Evolutionary conservation across 768 basidiomycete genomes (phyloP), one percentile per base, ranked within the genome.

Genomic region (Serendipita vermifera): DNA sequence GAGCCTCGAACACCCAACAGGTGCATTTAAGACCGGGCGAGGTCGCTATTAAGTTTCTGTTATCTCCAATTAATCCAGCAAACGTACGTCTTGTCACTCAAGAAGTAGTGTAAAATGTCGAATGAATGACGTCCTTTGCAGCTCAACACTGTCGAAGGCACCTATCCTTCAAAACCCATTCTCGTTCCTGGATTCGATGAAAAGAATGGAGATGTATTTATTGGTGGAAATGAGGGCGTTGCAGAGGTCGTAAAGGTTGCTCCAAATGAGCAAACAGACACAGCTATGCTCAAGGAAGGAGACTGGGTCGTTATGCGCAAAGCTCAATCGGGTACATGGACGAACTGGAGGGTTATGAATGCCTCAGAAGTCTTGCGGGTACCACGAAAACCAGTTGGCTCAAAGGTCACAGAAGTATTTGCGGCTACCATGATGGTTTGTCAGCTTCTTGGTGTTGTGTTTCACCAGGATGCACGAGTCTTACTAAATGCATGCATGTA

Each of bases 51-150:
- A 75, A 73, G 59, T 79, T 84, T 64, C 70, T 84, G 11, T 74
- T 87, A 20, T 75, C 85, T 3, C 84, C 87, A 6, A 78, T 90
- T 57, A 89, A 90, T 65, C 87, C 87, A 3, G 80, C 87, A 14
- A 88, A 90, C 59, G 66, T 62, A 36, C 57, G 59, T 54, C 53
- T 57, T 20, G 56, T 60, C 4, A 22, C 6, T 26, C 6, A 5
- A 13, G 33, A 60, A 39, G 57, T 33, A n/a, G 22, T 57, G 14
- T 38, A 59, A 36, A 17, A 35, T 2, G 20, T 55, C 14, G 27
- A 26, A 22, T 40, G 36, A 48, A 17, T 5, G 20, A 20, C 15
- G n/a, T 43, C 43, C 13, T 27, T 51, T 36, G 14, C 22, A 51
- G 46, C 46, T 87, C 64, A 89, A 88, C 59, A 82, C 84, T 56